Evolutionary conservation across 2,329 filamentous ascomycete species (phyloP), one percentile per base, ranked within the genome.

Genomic region (Neonectria sp.): DNA sequence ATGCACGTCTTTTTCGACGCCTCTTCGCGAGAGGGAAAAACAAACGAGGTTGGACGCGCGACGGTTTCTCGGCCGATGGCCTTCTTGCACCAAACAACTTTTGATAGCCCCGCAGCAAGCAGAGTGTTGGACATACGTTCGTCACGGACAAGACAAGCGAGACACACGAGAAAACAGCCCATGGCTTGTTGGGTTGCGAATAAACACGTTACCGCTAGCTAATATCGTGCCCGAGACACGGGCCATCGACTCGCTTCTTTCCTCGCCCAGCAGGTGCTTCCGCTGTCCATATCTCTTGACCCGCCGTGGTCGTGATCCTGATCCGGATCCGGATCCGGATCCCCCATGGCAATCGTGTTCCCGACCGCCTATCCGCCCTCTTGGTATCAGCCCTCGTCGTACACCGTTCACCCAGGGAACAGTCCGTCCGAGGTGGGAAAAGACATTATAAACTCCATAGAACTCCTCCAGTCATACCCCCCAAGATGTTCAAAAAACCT

Each of bases 381-480:
- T 70, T 76, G 74, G 74, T 76, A 76, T 76, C 74, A 72, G 72
- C 65, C 67, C 73, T 70, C 71, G 68, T 60, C 45, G 43, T 55
- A 66, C 65, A 64, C 71, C 71, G 45, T 68, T 60, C 73, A 65
- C 73, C 73, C 71, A 69, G 73, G 71, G 73, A 73, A 75, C 45
- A 61, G 67, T 65, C 65, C 56, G 58, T 63, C 67, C 73, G 75
- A 75, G 64, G 45, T 70, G 65, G 60, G 67, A 67, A 68, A 64
- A 71, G 61, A 74, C 60, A 61, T 55, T 70, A 70, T 46, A 57
- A 69, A 75, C 74, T 72, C 74, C 74, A 52, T 68, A 49, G 64
- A 76, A 76, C 74, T 76, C 74, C 74, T 73, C 68, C 73, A 68
- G 63, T 60, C 65, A 62, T 73, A 62, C 70, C 71, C 65, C 70